phyloP scores from a whole-genome alignment of 1,284 basidiomycete species.

The Coriolopsis trogii region DNA sequence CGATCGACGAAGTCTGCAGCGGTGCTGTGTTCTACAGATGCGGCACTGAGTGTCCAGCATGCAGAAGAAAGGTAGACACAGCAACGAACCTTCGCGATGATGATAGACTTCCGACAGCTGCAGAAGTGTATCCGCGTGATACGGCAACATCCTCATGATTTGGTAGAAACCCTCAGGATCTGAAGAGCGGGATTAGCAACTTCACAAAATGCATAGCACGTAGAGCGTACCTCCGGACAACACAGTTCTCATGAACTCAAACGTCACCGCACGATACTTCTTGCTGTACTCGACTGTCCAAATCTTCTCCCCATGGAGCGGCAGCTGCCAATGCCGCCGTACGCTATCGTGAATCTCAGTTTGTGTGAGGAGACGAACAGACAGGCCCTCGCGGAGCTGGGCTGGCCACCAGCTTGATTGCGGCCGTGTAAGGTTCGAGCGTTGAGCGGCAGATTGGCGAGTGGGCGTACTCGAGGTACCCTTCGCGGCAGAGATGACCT shows the following conservation, averaged over 20 bases:
- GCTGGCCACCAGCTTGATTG: constrained; percentile 65
- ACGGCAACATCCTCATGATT: constrained; percentile 62
- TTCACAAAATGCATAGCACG: background rate
- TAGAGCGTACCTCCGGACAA: constrained; percentile 69
- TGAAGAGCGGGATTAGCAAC: constrained; percentile 30
- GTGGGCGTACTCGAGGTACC: constrained; percentile 33
- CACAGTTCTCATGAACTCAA: constrained; percentile 80
- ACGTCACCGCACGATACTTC: constrained; percentile 79
- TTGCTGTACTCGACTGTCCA: constrained; percentile 88
- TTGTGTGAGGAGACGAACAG: constrained; percentile 56
- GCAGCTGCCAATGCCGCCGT: constrained; percentile 45
- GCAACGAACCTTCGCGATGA: constrained; percentile 74
- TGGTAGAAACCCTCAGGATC: constrained; percentile 72
- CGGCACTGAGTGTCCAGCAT: background rate
- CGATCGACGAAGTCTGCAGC: constrained; percentile 87
- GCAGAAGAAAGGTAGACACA: background rate
- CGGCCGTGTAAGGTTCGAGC: constrained; percentile 67
- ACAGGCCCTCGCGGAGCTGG: constrained; percentile 69
- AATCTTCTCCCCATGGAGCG: constrained; percentile 65
- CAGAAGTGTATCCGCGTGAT: constrained; percentile 90
- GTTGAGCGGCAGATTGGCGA: constrained; percentile 36
- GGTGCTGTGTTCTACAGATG: constrained; percentile 70
- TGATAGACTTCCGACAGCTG: constrained; percentile 85
- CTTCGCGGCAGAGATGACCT: constrained; percentile 71
- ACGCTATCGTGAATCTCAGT: constrained; percentile 56